Evolutionary conservation across 441 rosid species (phyloP), one percentile per base, ranked within the genome.

Genomic region (Populus hybrid): DNA sequence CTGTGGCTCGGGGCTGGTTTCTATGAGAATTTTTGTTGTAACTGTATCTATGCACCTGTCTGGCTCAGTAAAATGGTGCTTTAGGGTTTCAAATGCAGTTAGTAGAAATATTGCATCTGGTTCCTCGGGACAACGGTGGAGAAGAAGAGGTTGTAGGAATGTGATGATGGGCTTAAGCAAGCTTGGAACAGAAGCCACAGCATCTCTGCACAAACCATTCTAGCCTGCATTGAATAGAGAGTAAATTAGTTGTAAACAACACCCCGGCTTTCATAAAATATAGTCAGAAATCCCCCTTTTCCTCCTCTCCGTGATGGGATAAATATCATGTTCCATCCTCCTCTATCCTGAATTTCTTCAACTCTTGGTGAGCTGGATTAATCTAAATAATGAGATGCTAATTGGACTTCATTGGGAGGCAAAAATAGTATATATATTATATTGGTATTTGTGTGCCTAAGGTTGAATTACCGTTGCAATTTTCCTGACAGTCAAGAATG

Each of bases 181-280:
- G 30, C 82, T 70, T 72, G 42, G 82, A 75, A 38, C 79, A 73
- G 82, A 89, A 87, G 34, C 72, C 73, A 85, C 90, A 87, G 86
- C 92, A 89, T 79, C 83, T 86, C 79, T 79, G 46, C 50, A 86
- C 4, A 66, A 91, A 30, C 93, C 93, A 88, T 24, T 83, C 85
- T 46, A 88, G 75, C 95, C 92, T 91, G 90, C 42, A 70, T 61
- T 72, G 28, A 75, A 83, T 42, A 67, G 26, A 18, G 24, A 61
- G 6, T 21, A n/a, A 61, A 61, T n/a, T 61, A 61, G 28, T 9
- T n/a, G 66, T 9, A 4, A 61, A 9, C 28, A 61, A 10, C 66
- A 21, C 12, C 26, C 66, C 66, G 9, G 28, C 28, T 3, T 61
- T 61, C 66, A 28, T 61, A 61, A 8, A 8, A 21, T n/a, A 61